Base-by-base conservation (phyloP, 176 grass and related monocot genomes). In the Oryza officinalis region DNA sequence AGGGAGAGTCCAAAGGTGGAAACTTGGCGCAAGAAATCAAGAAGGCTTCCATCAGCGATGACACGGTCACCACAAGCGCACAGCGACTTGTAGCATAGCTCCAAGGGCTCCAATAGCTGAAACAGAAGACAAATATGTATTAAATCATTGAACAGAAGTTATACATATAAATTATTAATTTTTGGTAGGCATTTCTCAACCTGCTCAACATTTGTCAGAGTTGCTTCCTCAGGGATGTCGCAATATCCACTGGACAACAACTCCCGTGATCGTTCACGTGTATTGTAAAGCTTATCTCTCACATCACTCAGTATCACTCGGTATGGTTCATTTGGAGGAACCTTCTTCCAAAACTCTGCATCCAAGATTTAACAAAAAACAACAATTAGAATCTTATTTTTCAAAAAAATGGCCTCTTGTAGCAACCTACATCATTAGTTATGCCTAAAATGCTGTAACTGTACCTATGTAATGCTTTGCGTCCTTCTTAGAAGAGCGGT, bases 331-430 rank as follows among this genome's bases (percentile, higher is more conserved):
- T 74, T 95, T 22, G 80, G 75, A 86, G 93, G 90, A 81, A 95
- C 90, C 81, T 92, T 91, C 82, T 95, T 95, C 93, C 93, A 95
- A 61, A 95, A 95, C 61, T 95, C 93, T 95, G 69, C n/a, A 65
- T 20, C 5, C 64, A 15, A 68, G 15, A 79, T 50, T 50, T 2
- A 78, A 67, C 20, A 72, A 66, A 9, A 6, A 67, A 64, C 15
- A 79, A 32, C 20, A 27, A 47, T 72, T 67, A 86, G 8, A 84
- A 35, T 79, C 20, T 20, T 25, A 6, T 47, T 18, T 25, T 13
- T 60, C 18, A 13, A 63, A n/a, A 61, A n/a, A 32, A 54, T 15
- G 17, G 8, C 35, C 6, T 52, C 0, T 38, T 50, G 38, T 76
- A 65, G 26, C 17, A 80, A 77, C n/a, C 22, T 1, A 54, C 23